Base-by-base conservation (phyloP, 2,329 filamentous ascomycete genomes). In the Aspergillus fumigatus region DNA sequence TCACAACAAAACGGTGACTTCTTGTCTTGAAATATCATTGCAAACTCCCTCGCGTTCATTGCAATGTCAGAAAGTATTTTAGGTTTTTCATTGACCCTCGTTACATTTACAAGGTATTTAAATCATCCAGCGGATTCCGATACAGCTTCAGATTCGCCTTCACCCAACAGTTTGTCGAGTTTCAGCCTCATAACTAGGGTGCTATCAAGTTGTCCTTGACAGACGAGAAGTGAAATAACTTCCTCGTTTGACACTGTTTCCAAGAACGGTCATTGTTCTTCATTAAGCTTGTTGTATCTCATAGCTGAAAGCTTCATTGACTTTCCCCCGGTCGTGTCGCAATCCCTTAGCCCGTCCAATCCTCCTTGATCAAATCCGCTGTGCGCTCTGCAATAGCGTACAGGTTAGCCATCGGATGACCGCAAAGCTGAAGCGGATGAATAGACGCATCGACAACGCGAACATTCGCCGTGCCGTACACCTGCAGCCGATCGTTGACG, bases 401-500 rank as follows among this genome's bases (percentile, higher is more conserved):
- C 1, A 72, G 40, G 2, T 67, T 68, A 27, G 58, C 63, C 53
- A 55, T 57, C 3, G 67, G 56, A 56, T 72, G 65, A 4, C 66
- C 69, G 26, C 62, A 64, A 2, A 69, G 56, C 49, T 70, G 64
- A 41, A 71, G 57, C 1, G 69, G 70, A 43, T 67, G 59, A 27
- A 70, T 60, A 49, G 67, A 70, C 17, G 69, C 70, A 59, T 73
- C 70, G 3, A 70, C 65, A 17, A 73, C 66, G 4, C 70, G 61
- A 7, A 73, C 54, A 56, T 73, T 73, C 0, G 59, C 58, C 1
- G 70, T 72, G 6, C 70, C 70, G 49, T 73, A 69, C 25, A 73
- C 70, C 49, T 62, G 65, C 45, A 73, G 45, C 3, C 59, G 64
- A 3, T 62, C 56, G 51, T 72, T 62, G 2, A 73, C 70, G 11